These are phyloP conservation scores for Bacidia rubella DNA, from an alignment of 495 filamentous ascomycete species.

Conservation along the genomic window DNA sequence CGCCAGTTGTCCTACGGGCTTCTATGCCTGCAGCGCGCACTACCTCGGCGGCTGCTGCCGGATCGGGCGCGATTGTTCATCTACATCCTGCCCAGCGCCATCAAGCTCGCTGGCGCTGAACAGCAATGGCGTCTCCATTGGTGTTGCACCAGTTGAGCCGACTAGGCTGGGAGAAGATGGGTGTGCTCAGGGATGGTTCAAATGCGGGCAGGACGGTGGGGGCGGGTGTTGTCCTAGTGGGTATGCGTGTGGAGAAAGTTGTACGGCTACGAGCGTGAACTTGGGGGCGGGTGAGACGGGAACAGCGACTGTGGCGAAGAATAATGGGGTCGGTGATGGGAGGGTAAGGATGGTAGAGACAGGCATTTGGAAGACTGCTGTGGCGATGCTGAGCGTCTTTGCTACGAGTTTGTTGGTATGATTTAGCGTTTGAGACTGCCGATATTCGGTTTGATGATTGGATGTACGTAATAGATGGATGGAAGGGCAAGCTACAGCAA, in stretches of 20 bases:
- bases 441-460: no score
- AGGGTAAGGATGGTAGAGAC: neutral
- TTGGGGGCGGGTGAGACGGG: conserved; percentile 28
- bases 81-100: conserved; percentile 51
- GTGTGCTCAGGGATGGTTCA: conserved; percentile 70
- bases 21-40: conserved; percentile 57
- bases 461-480: neutral
- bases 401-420: neutral
- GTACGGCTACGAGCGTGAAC: conserved; percentile 36
- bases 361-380: neutral
- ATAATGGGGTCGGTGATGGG: conserved; percentile 6
- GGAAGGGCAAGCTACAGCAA: neutral
- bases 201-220: conserved; percentile 48
- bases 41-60: conserved; percentile 67
- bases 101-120: conserved; percentile 47
- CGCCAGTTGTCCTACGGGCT: conserved; percentile 53
- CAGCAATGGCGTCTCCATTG: conserved; percentile 52
- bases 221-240: conserved; percentile 73
- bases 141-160: conserved; percentile 38
- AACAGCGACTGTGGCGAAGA: conserved; percentile 46
- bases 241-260: conserved; percentile 61
- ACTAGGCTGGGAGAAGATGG: conserved; percentile 17
- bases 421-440: neutral
- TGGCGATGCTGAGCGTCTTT: conserved; percentile 1
- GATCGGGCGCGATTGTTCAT: conserved; percentile 67